phyloP scores from a whole-genome alignment of 129 eudicot species.

The Lactuca saligna region DNA sequence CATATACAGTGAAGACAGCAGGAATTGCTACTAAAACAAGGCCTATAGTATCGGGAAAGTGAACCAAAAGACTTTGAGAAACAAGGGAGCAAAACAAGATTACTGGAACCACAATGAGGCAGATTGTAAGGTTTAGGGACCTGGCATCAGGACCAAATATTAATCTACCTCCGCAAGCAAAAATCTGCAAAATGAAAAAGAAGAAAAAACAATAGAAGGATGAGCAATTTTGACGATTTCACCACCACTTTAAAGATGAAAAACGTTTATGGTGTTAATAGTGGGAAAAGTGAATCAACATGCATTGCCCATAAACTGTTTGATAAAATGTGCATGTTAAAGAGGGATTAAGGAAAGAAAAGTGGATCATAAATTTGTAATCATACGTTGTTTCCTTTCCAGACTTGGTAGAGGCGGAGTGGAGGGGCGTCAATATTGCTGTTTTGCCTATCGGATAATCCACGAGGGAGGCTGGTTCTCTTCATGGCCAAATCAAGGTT shows the following conservation, averaged over 20 bases:
- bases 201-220: background rate
- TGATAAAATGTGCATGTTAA: background rate
- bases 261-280: too few species aligned
- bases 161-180: slow-evolving; percentile 52
- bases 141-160: slow-evolving; percentile 58
- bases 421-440: slow-evolving; percentile 29
- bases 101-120: slow-evolving; percentile 49
- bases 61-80: slow-evolving; percentile 42
- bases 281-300: too few species aligned
- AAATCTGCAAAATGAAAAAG: slow-evolving; percentile 37
- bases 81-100: slow-evolving; percentile 54
- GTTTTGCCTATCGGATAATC: slow-evolving; percentile 34
- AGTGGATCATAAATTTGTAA: slow-evolving; percentile 13
- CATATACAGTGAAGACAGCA: slow-evolving; percentile 42
- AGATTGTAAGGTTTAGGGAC: slow-evolving; percentile 44
- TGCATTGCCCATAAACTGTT: background rate
- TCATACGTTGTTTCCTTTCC: slow-evolving; percentile 62
- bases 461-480: slow-evolving; percentile 27
- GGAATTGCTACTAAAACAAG: slow-evolving; percentile 35
- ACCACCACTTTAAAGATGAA: too few species aligned
- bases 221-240: background rate
- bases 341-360: background rate
- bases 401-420: slow-evolving; percentile 53
- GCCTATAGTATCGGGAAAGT: slow-evolving; percentile 37
- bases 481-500: slow-evolving; percentile 35